A percentile compares a stretch with the other conserved stretches of the same genome.
phyloP scores from a whole-genome alignment of 805 yeast genomes.

The Candida sonorensis region DNA sequence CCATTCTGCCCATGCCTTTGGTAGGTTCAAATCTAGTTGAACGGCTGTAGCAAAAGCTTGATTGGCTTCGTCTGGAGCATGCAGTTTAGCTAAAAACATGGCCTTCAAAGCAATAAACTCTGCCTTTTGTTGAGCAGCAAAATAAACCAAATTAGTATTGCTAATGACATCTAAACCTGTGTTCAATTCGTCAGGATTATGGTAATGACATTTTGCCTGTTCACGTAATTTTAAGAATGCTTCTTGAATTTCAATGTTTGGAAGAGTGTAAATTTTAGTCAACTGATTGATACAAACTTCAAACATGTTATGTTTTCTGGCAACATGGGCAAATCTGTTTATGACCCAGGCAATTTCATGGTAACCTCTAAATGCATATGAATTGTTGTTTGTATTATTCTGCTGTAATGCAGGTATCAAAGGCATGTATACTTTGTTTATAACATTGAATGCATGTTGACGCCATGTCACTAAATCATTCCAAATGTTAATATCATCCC shows the following conservation, averaged over 20 bases:
- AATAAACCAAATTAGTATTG: slow-evolving; percentile 91
- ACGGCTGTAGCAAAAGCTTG: slow-evolving; percentile 98
- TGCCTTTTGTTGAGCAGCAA: slow-evolving; percentile 96
- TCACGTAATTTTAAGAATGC: slow-evolving; percentile 93
- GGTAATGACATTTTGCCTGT: slow-evolving; percentile 96
- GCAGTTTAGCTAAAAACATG: slow-evolving; percentile 89
- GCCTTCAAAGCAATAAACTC: slow-evolving; percentile 97
- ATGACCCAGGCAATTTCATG: slow-evolving; percentile 99
- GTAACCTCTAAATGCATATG: slow-evolving; percentile 95
- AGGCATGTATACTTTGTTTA: slow-evolving; percentile 90
- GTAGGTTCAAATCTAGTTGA: slow-evolving; percentile 86
- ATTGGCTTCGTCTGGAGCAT: slow-evolving; percentile 90
- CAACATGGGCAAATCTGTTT: slow-evolving; percentile 96
- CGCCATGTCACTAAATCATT: slow-evolving; percentile 98
- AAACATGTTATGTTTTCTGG: slow-evolving; percentile 93
- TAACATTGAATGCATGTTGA: slow-evolving; percentile 95
- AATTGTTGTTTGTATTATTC: slow-evolving; percentile 65
- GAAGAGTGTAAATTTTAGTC: slow-evolving; percentile 89
- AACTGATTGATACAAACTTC: slow-evolving; percentile 92
- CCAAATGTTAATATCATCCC: slow-evolving; percentile 99
- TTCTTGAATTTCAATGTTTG: slow-evolving; percentile 97
- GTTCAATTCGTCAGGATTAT: slow-evolving; percentile 80
- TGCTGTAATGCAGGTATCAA: slow-evolving; percentile 81
- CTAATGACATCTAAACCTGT: slow-evolving; percentile 97
- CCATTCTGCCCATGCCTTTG: slow-evolving; percentile 99